Conservation (phyloP, 2,329 filamentous ascomycete species). For the Madurella mycetomatis region DNA sequence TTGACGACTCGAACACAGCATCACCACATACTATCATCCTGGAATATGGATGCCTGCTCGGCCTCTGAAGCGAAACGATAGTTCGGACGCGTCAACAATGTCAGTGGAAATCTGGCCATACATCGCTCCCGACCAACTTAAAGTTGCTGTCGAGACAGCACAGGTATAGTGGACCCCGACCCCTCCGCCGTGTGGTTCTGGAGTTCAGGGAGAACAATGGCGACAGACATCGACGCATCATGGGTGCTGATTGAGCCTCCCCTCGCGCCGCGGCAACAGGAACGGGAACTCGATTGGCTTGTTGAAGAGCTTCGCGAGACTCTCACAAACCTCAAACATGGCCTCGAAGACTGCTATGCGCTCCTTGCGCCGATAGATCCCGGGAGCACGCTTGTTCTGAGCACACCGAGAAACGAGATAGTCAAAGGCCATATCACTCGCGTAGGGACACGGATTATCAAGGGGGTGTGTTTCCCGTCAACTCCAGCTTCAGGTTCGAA, state of each 20-base stretch:
- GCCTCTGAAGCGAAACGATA: conserved; percentile 6
- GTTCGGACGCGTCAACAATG: conserved; percentile 36
- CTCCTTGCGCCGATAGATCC: conserved; percentile 80
- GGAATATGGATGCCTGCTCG: conserved; percentile 28
- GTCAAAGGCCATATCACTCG: conserved; percentile 92
- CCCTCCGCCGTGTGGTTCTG: not conserved
- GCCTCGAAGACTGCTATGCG: conserved; percentile 83
- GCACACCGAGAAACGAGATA: conserved; percentile 78
- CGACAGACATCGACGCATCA: conserved; percentile 9
- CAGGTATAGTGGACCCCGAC: conserved; percentile 39
- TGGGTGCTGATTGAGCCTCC: conserved; percentile 31
- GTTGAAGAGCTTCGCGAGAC: conserved; percentile 45
- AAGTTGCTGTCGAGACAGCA: conserved; percentile 45
- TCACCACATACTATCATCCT: not conserved
- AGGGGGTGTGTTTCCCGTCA: conserved; percentile 61
- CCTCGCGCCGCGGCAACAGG: conserved; percentile 30
- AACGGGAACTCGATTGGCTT: conserved; percentile 53
- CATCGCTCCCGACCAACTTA: conserved; percentile 47
- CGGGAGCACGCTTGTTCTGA: conserved; percentile 84
- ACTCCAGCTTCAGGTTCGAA: not conserved
- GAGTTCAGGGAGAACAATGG: not conserved
- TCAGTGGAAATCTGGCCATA: conserved; percentile 57
- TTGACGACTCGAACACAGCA: not conserved
- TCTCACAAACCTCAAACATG: conserved; percentile 51
- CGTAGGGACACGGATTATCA: conserved; percentile 84